These are phyloP conservation scores for Claviceps citrina DNA, from an alignment of 2,329 filamentous ascomycete genomes.

Conservation along the genomic window DNA sequence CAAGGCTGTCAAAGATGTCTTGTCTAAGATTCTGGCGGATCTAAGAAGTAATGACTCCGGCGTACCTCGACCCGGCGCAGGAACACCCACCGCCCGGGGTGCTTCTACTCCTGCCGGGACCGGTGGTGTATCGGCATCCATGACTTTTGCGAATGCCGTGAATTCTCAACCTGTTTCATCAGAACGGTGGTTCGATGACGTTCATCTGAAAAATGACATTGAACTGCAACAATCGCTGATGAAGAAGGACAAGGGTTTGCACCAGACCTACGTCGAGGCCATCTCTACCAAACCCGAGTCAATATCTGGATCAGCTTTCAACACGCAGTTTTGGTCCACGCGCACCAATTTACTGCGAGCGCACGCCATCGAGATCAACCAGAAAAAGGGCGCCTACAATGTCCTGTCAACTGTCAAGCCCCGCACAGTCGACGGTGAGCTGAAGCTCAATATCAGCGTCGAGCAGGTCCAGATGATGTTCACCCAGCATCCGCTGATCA, in stretches of 20 bases:
- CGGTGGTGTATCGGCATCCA: conserved; percentile 46
- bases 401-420: conserved; percentile 83
- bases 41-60: conserved; percentile 41
- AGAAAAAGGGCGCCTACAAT: conserved; percentile 83
- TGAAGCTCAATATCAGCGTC: conserved; percentile 70
- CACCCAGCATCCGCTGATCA: conserved; percentile 79
- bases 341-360: conserved; percentile 73
- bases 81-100: conserved; percentile 13
- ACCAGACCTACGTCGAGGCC: conserved; percentile 77
- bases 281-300: conserved; percentile 69
- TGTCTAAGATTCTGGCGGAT: conserved; percentile 63
- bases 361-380: conserved; percentile 75
- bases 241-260: conserved; percentile 59
- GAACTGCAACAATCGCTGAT: conserved; percentile 78
- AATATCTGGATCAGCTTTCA: conserved; percentile 67
- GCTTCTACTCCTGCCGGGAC: conserved; percentile 16
- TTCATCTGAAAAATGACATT: conserved; percentile 59
- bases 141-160: conserved; percentile 63
- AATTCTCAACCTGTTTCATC: conserved; percentile 38
- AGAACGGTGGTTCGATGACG: conserved; percentile 61
- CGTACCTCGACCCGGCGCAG: conserved; percentile 31
- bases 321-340: conserved; percentile 87
- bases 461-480: conserved; percentile 92
- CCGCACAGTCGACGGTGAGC: conserved; percentile 31
- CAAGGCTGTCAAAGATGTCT: conserved; percentile 64